Percentiles rank a stretch among this genome's conserved stretches.
Evolutionary conservation across 179 eudicot genomes (phyloP).

Genomic region (Gypsophila paniculata): DNA sequence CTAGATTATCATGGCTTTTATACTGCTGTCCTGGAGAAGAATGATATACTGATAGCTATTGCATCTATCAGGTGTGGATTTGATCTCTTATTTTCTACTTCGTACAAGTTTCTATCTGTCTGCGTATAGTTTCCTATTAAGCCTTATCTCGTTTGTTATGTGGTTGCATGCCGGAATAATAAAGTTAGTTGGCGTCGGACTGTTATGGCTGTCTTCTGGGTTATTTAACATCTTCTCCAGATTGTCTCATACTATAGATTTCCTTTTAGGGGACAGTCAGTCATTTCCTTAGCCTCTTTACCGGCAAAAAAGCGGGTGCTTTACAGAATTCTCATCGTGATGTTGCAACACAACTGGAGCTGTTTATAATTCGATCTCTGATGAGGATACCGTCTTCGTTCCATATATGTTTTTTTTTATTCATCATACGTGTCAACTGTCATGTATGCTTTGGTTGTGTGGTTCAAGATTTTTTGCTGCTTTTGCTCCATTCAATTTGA

Average conservation of each 20-base stretch:
- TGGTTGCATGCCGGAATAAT: not conserved
- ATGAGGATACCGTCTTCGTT: no score
- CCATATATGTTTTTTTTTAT: no score
- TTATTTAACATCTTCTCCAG: not conserved
- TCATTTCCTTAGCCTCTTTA: not conserved
- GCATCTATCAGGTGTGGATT: slow-evolving; percentile 74
- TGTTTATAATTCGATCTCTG: not conserved
- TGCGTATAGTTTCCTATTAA: not conserved
- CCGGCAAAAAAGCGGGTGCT: not conserved
- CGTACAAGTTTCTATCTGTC: not conserved
- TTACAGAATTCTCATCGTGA: not conserved
- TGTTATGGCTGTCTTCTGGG: not conserved
- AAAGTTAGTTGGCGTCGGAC: not conserved
- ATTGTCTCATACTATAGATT: not conserved
- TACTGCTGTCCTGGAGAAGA: slow-evolving; percentile 78
- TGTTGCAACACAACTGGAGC: not conserved
- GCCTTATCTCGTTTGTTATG: not conserved
- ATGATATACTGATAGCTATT: slow-evolving; percentile 64
- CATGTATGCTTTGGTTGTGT: not conserved
- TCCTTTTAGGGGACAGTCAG: not conserved
- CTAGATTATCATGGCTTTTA: slow-evolving; percentile 79
- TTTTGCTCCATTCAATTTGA: not conserved
- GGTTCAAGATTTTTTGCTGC: not conserved
- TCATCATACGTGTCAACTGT: not conserved
- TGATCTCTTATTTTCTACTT: not conserved